Evolutionary conservation across 208 protist species (phyloP).

Genomic region (Leishmania aethiopica): DNA sequence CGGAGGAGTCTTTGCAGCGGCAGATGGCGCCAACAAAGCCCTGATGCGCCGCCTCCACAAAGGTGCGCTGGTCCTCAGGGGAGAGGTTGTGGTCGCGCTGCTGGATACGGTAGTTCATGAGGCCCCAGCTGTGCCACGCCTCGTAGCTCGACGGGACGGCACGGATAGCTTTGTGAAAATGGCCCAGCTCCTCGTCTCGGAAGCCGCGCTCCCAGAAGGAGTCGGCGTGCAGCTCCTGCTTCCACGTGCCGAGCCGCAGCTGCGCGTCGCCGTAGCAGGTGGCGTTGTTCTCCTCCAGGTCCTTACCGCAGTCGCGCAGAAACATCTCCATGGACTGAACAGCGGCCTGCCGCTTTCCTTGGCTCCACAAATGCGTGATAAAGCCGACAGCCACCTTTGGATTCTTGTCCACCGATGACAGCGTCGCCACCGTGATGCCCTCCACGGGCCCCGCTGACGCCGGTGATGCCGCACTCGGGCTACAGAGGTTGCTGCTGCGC

Average conservation of each 20-base stretch:
- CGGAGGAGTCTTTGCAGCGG: conserved; percentile 69
- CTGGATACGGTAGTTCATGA: conserved; percentile 97
- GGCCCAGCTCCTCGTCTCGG: conserved; percentile 71
- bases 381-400: conserved; percentile 73
- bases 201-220: conserved; percentile 80
- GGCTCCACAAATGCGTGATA: conserved; percentile 84
- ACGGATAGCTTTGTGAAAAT: conserved; percentile 88
- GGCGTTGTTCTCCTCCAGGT: conserved; percentile 66
- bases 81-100: conserved; percentile 86
- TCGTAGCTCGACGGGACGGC: conserved; percentile 80
- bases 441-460: conserved; percentile 14
- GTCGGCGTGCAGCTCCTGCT: conserved; percentile 85
- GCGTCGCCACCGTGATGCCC: conserved; percentile 4
- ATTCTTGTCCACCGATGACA: conserved; percentile 35
- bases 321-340: conserved; percentile 79
- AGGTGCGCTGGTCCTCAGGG: conserved; percentile 64
- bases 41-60: conserved; percentile 92
- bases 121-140: conserved; percentile 98
- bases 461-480: conserved; percentile 10
- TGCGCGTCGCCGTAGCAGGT: conserved; percentile 77
- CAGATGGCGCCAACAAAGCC: conserved; percentile 98
- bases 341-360: conserved; percentile 76
- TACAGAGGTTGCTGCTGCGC: conserved; percentile 26
- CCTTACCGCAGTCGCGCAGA: conserved; percentile 50
- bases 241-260: conserved; percentile 84